Evolutionary conservation across 1,284 basidiomycete species (phyloP).

Genomic region (Cryptococcus sp.): DNA sequence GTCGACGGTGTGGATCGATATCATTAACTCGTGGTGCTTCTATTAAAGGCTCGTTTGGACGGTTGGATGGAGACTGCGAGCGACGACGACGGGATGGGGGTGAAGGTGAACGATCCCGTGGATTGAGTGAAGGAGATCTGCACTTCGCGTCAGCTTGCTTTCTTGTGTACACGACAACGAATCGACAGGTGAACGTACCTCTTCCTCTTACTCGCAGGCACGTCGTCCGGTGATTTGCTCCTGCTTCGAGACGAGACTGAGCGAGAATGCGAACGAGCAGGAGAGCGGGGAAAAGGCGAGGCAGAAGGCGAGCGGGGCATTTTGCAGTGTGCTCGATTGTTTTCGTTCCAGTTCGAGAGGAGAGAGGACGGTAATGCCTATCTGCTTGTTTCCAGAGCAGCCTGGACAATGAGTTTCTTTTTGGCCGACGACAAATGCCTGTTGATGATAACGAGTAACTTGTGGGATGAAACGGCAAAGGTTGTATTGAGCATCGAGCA

Average conservation of each 20-base stretch:
- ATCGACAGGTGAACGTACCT: conserved; percentile 35
- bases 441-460: too few species aligned
- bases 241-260: conserved; percentile 14
- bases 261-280: conserved; percentile 10
- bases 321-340: conserved; percentile 3
- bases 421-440: too few species aligned
- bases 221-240: conserved; percentile 30
- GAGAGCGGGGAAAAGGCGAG: conserved; percentile 21
- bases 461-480: too few species aligned
- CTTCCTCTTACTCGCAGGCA: conserved; percentile 43
- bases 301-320: conserved; percentile 34
- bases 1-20: conserved; percentile 72
- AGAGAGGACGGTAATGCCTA: not conserved
- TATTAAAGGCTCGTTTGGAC: conserved; percentile 28
- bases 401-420: too few species aligned
- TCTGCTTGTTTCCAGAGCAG: not conserved
- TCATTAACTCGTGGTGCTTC: conserved; percentile 66
- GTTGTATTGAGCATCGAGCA: too few species aligned
- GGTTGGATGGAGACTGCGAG: conserved; percentile 35
- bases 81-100: conserved; percentile 49
- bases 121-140: conserved; percentile 48
- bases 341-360: not conserved
- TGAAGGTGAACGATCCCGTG: conserved; percentile 46
- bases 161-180: not conserved
- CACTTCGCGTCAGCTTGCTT: not conserved